Percentiles rank a stretch among this genome's conserved stretches.
These are phyloP conservation scores for Cyberlindnera euphorbiae DNA, from an alignment of 805 yeast genomes.

Conservation along the genomic window DNA sequence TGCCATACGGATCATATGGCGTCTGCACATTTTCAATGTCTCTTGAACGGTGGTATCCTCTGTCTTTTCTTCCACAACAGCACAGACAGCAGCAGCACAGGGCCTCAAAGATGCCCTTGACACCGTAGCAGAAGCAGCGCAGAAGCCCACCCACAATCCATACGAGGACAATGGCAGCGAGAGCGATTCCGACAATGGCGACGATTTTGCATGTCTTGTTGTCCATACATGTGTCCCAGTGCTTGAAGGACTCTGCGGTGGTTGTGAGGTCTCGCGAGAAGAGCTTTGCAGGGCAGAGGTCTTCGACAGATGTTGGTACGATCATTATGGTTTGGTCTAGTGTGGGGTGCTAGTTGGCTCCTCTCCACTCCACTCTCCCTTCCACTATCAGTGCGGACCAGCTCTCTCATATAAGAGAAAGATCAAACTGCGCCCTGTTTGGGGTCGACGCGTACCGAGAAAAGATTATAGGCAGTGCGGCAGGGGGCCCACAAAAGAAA, in stretches of 20 bases:
- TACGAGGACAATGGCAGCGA: constrained; percentile 48
- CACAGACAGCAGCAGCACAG: constrained; percentile 48
- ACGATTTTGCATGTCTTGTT: constrained; percentile 70
- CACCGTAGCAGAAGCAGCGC: constrained; percentile 56
- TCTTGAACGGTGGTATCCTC: constrained; percentile 3
- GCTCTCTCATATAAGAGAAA: too few species aligned
- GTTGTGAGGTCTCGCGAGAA: constrained; percentile 22
- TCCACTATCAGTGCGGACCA: too few species aligned
- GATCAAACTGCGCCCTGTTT: too few species aligned
- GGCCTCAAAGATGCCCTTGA: constrained; percentile 43
- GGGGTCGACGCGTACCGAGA: too few species aligned
- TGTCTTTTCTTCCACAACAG: constrained; percentile 10
- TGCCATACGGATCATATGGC: constrained; percentile 16
- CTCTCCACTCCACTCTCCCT: too few species aligned
- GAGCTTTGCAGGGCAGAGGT: constrained; percentile 14
- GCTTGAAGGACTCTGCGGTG: constrained; percentile 45
- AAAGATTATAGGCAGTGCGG: too few species aligned
- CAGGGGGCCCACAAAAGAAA: too few species aligned
- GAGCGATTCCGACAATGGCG: constrained; percentile 65
- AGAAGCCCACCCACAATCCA: constrained; percentile 55
- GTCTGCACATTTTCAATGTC: constrained; percentile 5
- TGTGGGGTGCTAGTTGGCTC: too few species aligned
- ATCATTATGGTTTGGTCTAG: constrained; percentile 3
- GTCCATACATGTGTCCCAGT: constrained; percentile 79
- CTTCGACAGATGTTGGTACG: constrained; percentile 8